These are phyloP conservation scores for Phytopythium ostracodes DNA, from an alignment of 352 stramenopile species.

Conservation along the genomic window DNA sequence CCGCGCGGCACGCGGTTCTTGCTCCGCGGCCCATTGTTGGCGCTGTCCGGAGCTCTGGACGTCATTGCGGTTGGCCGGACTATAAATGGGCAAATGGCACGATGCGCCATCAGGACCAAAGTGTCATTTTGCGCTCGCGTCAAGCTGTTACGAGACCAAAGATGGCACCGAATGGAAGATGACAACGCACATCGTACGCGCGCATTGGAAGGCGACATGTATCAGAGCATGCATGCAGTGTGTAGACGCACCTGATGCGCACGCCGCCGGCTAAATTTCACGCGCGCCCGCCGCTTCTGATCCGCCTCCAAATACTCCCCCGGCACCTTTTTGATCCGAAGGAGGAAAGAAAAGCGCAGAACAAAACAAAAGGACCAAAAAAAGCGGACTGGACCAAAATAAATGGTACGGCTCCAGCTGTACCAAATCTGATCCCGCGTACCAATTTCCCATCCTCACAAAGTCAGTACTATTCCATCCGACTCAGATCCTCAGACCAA, in stretches of 20 bases:
- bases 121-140: conserved; percentile 1
- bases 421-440: too few species aligned
- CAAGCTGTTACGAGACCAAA: neutral
- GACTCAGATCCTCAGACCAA: neutral
- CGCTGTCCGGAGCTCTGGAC: neutral
- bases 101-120: conserved; percentile 1
- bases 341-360: neutral
- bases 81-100: conserved; percentile 6
- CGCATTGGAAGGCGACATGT: too few species aligned
- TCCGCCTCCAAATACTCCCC: neutral
- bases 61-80: neutral
- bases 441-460: too few species aligned
- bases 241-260: neutral
- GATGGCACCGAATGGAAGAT: neutral
- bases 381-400: neutral
- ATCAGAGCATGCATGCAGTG: too few species aligned
- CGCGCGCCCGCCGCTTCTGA: neutral
- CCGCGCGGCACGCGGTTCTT: conserved; percentile 2
- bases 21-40: neutral
- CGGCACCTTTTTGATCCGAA: neutral
- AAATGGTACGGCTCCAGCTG: neutral
- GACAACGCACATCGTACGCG: too few species aligned
- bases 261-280: neutral
- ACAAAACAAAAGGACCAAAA: neutral
- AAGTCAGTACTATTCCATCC: too few species aligned